Conservation (phyloP, 2,329 filamentous ascomycete species). For the Trichoderma brevicompactum region DNA sequence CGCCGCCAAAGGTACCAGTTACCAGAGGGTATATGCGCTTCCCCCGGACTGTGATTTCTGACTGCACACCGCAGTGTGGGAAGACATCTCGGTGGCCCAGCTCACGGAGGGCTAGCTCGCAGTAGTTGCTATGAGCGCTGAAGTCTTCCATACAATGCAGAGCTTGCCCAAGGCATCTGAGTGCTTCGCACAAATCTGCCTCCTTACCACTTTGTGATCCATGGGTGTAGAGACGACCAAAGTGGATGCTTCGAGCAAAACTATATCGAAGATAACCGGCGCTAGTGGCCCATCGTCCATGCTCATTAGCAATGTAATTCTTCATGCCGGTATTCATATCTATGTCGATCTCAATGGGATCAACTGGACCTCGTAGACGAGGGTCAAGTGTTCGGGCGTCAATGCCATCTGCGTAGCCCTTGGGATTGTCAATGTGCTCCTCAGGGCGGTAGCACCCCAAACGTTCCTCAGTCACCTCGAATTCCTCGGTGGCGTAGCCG, state of each 20-base stretch:
- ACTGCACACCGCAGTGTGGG: conserved; percentile 69
- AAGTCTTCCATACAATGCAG: conserved; percentile 80
- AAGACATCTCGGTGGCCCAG: conserved; percentile 82
- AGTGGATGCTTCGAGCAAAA: conserved; percentile 75
- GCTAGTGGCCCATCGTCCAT: conserved; percentile 86
- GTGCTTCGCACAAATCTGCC: conserved; percentile 77
- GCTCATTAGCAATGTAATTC: conserved; percentile 96
- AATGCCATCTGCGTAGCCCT: conserved; percentile 81
- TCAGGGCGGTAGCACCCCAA: conserved; percentile 82
- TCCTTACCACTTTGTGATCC: conserved; percentile 69
- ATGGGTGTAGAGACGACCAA: conserved; percentile 73
- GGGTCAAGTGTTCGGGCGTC: conserved; percentile 84
- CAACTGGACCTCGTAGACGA: conserved; percentile 79
- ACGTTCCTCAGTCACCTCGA: conserved; percentile 80
- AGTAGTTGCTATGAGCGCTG: conserved; percentile 83
- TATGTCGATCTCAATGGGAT: conserved; percentile 71
- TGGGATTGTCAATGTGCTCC: conserved; percentile 75
- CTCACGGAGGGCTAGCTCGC: conserved; percentile 75
- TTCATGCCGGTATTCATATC: conserved; percentile 91
- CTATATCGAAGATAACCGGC: conserved; percentile 81
- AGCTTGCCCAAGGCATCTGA: conserved; percentile 75
- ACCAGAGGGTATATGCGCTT: conserved; percentile 74
- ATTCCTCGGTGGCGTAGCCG: conserved; percentile 84
- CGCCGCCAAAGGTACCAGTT: conserved; percentile 75
- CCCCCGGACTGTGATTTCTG: conserved; percentile 67